These are phyloP conservation scores for Macadamia integrifolia DNA, from an alignment of 164 flowering plant genomes.

Conservation along the genomic window DNA sequence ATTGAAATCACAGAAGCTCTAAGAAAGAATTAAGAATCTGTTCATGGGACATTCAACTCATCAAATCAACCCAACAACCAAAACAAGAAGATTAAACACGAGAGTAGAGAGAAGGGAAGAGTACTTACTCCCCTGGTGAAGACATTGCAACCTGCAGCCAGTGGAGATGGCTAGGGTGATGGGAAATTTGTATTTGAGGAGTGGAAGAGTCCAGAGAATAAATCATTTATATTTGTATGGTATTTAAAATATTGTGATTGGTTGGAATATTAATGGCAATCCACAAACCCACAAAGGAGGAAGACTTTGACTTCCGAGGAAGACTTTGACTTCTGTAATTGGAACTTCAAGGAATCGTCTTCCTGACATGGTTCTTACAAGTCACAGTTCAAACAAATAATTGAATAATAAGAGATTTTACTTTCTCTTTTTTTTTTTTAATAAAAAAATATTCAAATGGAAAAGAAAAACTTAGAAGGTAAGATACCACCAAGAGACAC, in stretches of 20 bases:
- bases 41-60: not conserved
- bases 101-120: constrained; percentile 5
- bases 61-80: not conserved
- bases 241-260: not conserved
- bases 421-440: no score
- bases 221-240: not conserved
- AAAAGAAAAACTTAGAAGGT: no score
- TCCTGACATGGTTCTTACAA: no score
- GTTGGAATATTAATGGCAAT: not conserved
- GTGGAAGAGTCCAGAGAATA: no score
- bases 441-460: no score
- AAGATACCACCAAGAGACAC: no score
- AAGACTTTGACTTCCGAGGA: no score
- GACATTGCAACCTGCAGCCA: constrained; percentile 22
- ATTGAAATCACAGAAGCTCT: no score
- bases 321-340: no score
- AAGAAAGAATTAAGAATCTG: not conserved
- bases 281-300: not conserved
- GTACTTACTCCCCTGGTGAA: constrained; percentile 38
- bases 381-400: no score
- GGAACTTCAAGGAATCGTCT: no score
- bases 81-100: not conserved
- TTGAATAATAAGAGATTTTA: no score
- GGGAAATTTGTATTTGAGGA: not conserved
- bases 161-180: not conserved